Conservation (phyloP, 345 rosid genomes). For the Isatis tinctoria region DNA sequence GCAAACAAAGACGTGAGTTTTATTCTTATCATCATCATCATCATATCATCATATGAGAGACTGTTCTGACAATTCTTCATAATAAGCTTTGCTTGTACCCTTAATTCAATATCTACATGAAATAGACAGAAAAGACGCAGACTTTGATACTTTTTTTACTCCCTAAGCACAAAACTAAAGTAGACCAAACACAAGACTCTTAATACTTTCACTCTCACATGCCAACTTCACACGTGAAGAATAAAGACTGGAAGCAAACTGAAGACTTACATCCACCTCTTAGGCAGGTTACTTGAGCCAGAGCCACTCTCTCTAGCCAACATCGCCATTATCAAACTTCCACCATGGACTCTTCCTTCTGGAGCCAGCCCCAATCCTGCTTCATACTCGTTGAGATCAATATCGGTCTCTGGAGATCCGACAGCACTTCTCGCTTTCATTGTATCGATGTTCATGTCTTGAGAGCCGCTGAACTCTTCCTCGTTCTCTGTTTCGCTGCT, state of each 20-base stretch:
- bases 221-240: background rate
- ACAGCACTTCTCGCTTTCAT: conserved; percentile 29
- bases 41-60: conserved; percentile 8
- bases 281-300: conserved; percentile 34
- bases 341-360: conserved; percentile 98
- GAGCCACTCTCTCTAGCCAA: conserved; percentile 41
- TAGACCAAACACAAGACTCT: conserved; percentile 14
- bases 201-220: conserved; percentile 5
- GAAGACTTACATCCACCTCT: conserved; percentile 49
- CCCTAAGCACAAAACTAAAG: conserved; percentile 13
- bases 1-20: conserved; percentile 20
- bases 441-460: conserved; percentile 57
- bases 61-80: conserved; percentile 25
- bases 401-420: conserved; percentile 36
- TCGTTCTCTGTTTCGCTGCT: conserved; percentile 44
- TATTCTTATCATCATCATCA: conserved; percentile 21
- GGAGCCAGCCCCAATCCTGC: conserved; percentile 40
- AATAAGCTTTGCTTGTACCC: conserved; percentile 9
- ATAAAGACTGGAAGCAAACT: conserved; percentile 9
- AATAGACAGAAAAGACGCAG: background rate
- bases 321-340: conserved; percentile 81
- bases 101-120: conserved; percentile 28
- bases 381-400: conserved; percentile 41
- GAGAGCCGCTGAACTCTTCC: conserved; percentile 43
- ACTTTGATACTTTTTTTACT: background rate